Evolutionary conservation across 2,329 filamentous ascomycete genomes (phyloP).

Genomic region (Talaromyces verruculosus): DNA sequence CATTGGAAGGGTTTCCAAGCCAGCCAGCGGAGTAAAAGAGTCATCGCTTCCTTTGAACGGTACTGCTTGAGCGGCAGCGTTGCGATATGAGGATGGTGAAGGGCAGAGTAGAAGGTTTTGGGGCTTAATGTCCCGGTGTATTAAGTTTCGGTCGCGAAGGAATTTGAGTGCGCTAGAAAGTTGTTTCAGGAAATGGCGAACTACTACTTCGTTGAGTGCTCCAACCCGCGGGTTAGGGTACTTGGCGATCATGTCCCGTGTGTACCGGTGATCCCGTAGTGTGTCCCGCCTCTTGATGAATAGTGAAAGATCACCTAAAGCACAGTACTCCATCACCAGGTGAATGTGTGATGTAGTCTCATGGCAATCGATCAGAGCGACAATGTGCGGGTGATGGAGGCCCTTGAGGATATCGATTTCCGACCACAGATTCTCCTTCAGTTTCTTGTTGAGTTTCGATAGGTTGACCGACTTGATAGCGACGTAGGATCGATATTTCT

Average conservation of each 20-base stretch:
- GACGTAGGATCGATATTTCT: conserved; percentile 79
- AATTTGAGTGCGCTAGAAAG: conserved; percentile 90
- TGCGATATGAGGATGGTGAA: conserved; percentile 68
- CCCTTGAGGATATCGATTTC: conserved; percentile 95
- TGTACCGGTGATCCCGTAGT: conserved; percentile 74
- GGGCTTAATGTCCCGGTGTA: conserved; percentile 96
- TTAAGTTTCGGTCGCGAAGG: conserved; percentile 77
- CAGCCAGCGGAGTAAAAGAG: conserved; percentile 76
- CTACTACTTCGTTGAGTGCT: conserved; percentile 94
- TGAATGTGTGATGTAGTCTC: conserved; percentile 88
- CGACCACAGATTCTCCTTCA: conserved; percentile 91
- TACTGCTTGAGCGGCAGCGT: conserved; percentile 60
- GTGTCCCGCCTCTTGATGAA: conserved; percentile 95
- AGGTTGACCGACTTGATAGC: conserved; percentile 97
- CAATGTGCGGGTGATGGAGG: conserved; percentile 93
- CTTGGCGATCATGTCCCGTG: conserved; percentile 86
- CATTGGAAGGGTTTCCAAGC: conserved; percentile 84
- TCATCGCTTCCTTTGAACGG: conserved; percentile 78
- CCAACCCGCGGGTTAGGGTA: conserved; percentile 82
- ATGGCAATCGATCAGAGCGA: conserved; percentile 90
- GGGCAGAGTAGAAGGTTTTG: conserved; percentile 92
- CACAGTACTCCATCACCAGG: conserved; percentile 97
- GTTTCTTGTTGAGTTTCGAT: conserved; percentile 86
- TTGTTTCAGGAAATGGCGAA: conserved; percentile 93
- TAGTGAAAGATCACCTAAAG: conserved; percentile 86